phyloP scores from a whole-genome alignment of 1,284 basidiomycete genomes.

The Ustilago xerochloae region DNA sequence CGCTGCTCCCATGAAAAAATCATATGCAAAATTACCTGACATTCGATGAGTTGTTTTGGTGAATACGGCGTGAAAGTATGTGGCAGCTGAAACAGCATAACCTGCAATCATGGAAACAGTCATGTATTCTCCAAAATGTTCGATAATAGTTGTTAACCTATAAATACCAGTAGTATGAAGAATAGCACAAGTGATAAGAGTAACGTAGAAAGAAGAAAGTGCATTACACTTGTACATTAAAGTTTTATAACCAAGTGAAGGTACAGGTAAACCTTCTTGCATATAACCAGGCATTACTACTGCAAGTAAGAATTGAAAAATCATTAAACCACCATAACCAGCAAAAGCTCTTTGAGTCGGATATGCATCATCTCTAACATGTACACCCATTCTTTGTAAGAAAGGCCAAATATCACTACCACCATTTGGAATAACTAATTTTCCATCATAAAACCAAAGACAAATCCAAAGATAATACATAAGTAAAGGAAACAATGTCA shows the following conservation, averaged over 20 bases:
- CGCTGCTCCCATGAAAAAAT: slow-evolving; percentile 83
- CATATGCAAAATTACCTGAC: slow-evolving; percentile 87
- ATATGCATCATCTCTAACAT: slow-evolving; percentile 87
- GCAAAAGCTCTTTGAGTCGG: slow-evolving; percentile 81
- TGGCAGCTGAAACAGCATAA: slow-evolving; percentile 73
- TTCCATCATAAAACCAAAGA: slow-evolving; percentile 93
- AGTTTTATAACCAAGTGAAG: slow-evolving; percentile 77
- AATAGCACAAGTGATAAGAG: slow-evolving; percentile 79
- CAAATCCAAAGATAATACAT: slow-evolving; percentile 99
- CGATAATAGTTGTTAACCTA: slow-evolving; percentile 92
- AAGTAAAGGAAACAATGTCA: slow-evolving; percentile 88
- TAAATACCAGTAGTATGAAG: slow-evolving; percentile 87
- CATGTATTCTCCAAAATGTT: slow-evolving; percentile 97
- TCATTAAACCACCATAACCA: slow-evolving; percentile 84
- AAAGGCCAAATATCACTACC: slow-evolving; percentile 82
- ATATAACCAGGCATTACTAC: slow-evolving; percentile 89
- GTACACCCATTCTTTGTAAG: slow-evolving; percentile 82
- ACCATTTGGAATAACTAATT: slow-evolving; percentile 80
- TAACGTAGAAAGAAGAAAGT: slow-evolving; percentile 85
- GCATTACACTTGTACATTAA: slow-evolving; percentile 94
- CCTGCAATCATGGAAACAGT: slow-evolving; percentile 93
- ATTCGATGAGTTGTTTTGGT: slow-evolving; percentile 74
- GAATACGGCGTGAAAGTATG: slow-evolving; percentile 64
- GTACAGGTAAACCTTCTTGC: slow-evolving; percentile 78
- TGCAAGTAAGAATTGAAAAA: slow-evolving; percentile 89